Evolutionary conservation across 2,329 filamentous ascomycete genomes (phyloP).

Genomic region (Ceratocystis destructans): DNA sequence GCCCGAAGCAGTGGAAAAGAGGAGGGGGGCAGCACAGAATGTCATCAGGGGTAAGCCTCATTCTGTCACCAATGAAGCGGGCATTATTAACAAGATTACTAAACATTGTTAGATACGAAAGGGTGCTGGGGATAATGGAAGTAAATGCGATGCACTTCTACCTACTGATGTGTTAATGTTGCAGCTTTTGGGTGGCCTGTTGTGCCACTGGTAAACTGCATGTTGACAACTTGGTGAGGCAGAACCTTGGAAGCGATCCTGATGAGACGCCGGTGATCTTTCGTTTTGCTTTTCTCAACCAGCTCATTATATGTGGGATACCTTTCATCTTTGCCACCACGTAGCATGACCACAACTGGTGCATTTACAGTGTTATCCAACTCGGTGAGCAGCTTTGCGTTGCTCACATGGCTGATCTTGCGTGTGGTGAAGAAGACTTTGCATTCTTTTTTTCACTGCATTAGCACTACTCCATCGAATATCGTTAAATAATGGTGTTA

Average conservation of each 20-base stretch:
- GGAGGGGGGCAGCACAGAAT: constrained; percentile 70
- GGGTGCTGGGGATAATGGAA: too few relatives aligned
- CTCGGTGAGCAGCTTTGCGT: constrained; percentile 43
- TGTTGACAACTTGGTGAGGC: constrained; percentile 55
- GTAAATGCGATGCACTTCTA: constrained; percentile 4
- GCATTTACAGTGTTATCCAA: constrained; percentile 34
- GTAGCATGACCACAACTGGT: constrained; percentile 45
- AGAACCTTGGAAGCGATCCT: constrained; percentile 41
- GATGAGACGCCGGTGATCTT: constrained; percentile 38
- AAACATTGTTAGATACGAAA: constrained; percentile 10
- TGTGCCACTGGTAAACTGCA: constrained; percentile 65
- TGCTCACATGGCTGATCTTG: constrained; percentile 52
- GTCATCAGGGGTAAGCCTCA: constrained; percentile 53
- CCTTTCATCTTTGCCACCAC: constrained; percentile 39
- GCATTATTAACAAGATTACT: constrained; percentile 52
- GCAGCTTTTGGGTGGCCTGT: constrained; percentile 61
- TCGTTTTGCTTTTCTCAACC: constrained; percentile 36
- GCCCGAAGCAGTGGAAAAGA: constrained; percentile 74
- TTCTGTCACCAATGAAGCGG: constrained; percentile 58
- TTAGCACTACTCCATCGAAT: not conserved
- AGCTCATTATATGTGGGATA: constrained; percentile 49
- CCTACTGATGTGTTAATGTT: constrained; percentile 58
- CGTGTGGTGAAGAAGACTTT: constrained; percentile 61
- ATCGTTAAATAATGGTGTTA: not conserved
- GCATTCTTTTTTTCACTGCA: constrained; percentile 38